Evolutionary conservation across 2,329 filamentous ascomycete species (phyloP).

Genomic region (Alternaria metachromatica): DNA sequence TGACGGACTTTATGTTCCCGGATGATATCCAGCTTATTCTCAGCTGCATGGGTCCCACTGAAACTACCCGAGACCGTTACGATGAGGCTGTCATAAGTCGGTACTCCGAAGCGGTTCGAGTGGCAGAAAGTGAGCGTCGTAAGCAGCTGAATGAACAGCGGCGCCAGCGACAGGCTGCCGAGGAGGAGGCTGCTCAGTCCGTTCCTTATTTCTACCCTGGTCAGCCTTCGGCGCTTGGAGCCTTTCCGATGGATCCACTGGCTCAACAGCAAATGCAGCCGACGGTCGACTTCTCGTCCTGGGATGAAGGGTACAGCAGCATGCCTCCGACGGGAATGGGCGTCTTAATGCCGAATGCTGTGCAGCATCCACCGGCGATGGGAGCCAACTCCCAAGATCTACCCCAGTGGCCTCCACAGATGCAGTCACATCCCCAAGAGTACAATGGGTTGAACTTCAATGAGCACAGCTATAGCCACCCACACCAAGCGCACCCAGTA

Average conservation of each 20-base stretch:
- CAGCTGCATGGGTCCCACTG: slow-evolving; percentile 8
- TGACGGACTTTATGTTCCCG: slow-evolving; percentile 22
- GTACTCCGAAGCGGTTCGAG: neutral
- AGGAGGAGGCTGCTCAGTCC: neutral
- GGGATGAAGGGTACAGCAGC: neutral
- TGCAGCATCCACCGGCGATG: neutral
- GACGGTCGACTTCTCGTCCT: neutral
- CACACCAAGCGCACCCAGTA: neutral
- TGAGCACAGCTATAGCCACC: neutral
- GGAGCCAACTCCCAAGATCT: neutral
- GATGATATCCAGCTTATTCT: slow-evolving; percentile 28
- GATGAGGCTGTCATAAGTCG: slow-evolving; percentile 7
- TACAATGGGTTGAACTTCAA: neutral
- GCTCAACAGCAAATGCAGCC: neutral
- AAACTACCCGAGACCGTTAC: neutral
- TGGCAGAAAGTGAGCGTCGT: neutral
- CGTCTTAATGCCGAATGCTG: neutral
- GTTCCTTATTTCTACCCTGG: neutral
- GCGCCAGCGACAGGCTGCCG: neutral
- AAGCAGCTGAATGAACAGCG: neutral
- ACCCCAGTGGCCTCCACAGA: neutral
- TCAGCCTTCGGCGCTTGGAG: neutral
- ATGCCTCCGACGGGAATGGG: neutral
- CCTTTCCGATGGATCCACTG: neutral
- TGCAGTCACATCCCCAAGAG: neutral